phyloP scores from a whole-genome alignment of 129 eudicot genomes.

The Erigeron canadensis region DNA sequence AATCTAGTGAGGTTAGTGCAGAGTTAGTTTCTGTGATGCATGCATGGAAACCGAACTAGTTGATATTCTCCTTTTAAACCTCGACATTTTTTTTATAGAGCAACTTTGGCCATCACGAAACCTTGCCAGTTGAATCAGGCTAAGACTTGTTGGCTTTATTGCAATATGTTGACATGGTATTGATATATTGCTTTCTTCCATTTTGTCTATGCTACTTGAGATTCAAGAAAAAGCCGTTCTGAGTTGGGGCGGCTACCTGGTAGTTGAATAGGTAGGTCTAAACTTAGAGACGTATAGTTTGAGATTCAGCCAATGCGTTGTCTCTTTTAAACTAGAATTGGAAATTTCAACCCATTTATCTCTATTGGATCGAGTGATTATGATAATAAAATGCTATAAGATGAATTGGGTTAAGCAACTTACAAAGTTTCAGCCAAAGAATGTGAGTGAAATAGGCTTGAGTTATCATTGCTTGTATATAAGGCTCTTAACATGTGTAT shows the following conservation, averaged over 20 bases:
- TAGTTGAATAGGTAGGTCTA: too few species aligned
- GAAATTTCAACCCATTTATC: too few species aligned
- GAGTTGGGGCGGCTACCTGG: neutral
- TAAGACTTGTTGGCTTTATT: neutral
- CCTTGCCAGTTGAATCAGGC: neutral
- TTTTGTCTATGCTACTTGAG: neutral
- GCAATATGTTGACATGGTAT: neutral
- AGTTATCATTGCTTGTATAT: too few species aligned
- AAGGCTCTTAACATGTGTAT: too few species aligned
- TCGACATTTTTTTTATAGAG: neutral
- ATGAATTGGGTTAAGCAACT: too few species aligned
- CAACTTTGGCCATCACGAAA: neutral
- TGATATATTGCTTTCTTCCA: constrained; percentile 3
- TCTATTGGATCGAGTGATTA: too few species aligned
- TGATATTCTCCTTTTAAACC: neutral
- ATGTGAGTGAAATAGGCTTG: too few species aligned
- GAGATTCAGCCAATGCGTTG: too few species aligned
- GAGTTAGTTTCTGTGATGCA: constrained; percentile 16
- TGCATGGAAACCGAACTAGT: neutral
- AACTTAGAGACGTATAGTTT: too few species aligned
- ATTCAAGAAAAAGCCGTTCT: neutral
- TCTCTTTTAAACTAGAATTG: too few species aligned
- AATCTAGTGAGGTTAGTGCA: neutral
- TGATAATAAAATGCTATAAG: too few species aligned
- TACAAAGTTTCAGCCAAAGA: too few species aligned